These are phyloP conservation scores for Coemansia guatemalensis DNA, from an alignment of 192 early-diverging fungal genomes.

Conservation along the genomic window DNA sequence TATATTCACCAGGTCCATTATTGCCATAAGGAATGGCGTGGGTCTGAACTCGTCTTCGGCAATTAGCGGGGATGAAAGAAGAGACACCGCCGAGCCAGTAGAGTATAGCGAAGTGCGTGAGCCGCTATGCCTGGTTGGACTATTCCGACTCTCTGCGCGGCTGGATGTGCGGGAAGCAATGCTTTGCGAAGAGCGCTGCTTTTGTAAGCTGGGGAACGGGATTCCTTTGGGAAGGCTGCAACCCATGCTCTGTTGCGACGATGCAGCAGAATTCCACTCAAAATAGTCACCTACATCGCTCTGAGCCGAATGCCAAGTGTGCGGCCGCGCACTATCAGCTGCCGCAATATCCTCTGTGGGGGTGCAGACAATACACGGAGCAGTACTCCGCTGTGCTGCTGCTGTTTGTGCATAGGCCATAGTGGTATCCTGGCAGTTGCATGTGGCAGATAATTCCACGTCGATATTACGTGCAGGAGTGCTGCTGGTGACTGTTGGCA, in stretches of 20 bases:
- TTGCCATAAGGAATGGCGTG: conserved; percentile 40
- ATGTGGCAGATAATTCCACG: too few relatives aligned
- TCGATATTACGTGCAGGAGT: too few relatives aligned
- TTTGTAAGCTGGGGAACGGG: conserved; percentile 15
- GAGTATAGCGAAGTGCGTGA: conserved; percentile 32
- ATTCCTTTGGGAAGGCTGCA: not conserved
- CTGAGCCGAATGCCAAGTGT: conserved; percentile 4
- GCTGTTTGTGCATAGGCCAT: too few relatives aligned
- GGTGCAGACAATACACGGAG: conserved; percentile 10
- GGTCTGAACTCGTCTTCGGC: conserved; percentile 50
- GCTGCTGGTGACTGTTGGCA: too few relatives aligned
- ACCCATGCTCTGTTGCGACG: too few relatives aligned
- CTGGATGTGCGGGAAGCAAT: conserved; percentile 6
- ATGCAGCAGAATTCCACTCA: not conserved
- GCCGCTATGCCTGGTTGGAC: conserved; percentile 11
- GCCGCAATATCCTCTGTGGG: not conserved
- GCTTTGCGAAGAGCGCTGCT: conserved; percentile 11
- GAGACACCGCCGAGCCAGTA: conserved; percentile 18
- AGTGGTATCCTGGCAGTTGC: too few relatives aligned
- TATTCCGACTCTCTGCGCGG: conserved; percentile 3
- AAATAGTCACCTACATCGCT: not conserved
- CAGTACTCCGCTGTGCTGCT: not conserved
- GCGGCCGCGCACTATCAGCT: not conserved
- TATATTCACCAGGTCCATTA: conserved; percentile 38
- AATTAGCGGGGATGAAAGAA: conserved; percentile 26